Base-by-base conservation (phyloP, 1,284 basidiomycete species). In the Cutaneotrichosporon cyanovorans region DNA sequence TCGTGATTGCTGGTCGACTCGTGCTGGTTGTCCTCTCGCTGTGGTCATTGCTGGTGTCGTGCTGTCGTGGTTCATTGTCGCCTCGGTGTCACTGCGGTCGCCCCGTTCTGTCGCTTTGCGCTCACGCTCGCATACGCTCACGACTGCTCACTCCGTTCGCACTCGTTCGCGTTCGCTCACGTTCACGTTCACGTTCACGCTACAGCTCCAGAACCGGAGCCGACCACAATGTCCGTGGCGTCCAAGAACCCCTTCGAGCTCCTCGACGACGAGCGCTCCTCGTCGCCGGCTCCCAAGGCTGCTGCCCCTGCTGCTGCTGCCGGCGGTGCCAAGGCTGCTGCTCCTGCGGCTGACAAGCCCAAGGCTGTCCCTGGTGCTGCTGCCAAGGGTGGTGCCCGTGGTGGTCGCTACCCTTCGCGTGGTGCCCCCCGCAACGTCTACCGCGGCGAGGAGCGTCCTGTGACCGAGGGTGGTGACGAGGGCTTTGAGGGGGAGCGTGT, bases 201-300 rank as follows among this genome's bases (percentile, higher is more conserved):
- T n/a, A n/a, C 34, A 54, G 52, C 52, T 54, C 52, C 48, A 50
- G 12, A 42, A 40, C 42, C 41, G 52, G 52, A 54, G 52, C 50
- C 49, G 50, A 55, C 53, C 56, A 66, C 57, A 48, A 72, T 72
- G 69, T 70, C 69, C 51, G 68, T 72, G 59, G 63, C 66, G 50
- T 72, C 70, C 49, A 70, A 65, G 60, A 72, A 72, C 63, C 67
- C 69, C 50, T 72, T 72, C 68, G 70, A 69, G 64, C 63, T 70
- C 51, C 66, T 72, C 58, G 66, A 59, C 47, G 63, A 66, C 50
- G 55, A 60, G 32, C 48, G 45, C 40, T 32, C 42, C 33, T 20
- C 48, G 16, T 60, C 65, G 34, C 56, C 63, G 21, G 57, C 66
- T 42, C 62, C 65, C 53, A 61, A 62, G 51, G 45, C 51, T 18